A percentile compares a stretch with the other conserved stretches of the same genome.
Conservation (phyloP, 1,284 basidiomycete genomes). For the Tilletia walkeri region DNA sequence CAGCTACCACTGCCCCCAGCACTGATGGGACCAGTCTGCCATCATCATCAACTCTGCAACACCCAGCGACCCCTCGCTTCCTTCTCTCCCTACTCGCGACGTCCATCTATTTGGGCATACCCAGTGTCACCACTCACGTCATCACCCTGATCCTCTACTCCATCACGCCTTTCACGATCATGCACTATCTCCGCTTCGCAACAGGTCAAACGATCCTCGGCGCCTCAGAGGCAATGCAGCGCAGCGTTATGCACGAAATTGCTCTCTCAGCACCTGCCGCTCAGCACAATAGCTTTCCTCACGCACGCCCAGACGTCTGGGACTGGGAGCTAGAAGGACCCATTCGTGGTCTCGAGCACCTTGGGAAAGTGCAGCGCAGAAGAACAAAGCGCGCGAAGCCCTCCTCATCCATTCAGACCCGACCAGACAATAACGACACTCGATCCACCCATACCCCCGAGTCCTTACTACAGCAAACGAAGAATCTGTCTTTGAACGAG, state of each 20-base stretch:
- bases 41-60: constrained; percentile 45
- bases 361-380: background rate
- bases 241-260: constrained; percentile 23
- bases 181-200: constrained; percentile 78
- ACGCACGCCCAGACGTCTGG: constrained; percentile 33
- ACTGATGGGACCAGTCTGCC: background rate
- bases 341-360: constrained; percentile 27
- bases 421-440: too few species aligned
- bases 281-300: background rate
- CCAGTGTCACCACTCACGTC: constrained; percentile 72
- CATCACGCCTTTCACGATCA: constrained; percentile 74
- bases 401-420: background rate
- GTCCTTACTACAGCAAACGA: constrained; percentile 10
- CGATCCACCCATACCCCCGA: background rate
- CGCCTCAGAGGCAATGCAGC: constrained; percentile 54
- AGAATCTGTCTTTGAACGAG: constrained; percentile 7
- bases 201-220: constrained; percentile 70
- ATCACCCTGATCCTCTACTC: constrained; percentile 71
- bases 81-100: constrained; percentile 82
- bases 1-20: background rate
- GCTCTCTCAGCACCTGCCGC: background rate
- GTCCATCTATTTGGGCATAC: constrained; percentile 79
- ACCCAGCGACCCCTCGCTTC: constrained; percentile 76
- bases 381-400: background rate
- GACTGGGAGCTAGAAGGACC: constrained; percentile 61